Evolutionary conservation across 768 basidiomycete genomes (phyloP).

Genomic region (Boletellus ananas): DNA sequence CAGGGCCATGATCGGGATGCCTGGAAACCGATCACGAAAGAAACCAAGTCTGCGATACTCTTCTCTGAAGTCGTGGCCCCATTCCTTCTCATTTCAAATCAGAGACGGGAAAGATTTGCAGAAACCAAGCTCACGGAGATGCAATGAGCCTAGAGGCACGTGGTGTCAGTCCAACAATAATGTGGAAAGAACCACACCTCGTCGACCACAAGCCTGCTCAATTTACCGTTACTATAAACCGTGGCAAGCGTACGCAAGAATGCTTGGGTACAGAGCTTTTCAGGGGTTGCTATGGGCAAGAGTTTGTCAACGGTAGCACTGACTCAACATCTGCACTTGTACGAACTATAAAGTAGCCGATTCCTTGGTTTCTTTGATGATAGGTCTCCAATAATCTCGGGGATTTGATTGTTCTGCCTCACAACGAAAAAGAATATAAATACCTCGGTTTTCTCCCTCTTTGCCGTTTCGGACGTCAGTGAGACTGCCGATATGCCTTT

Average conservation of each 20-base stretch:
- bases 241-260: constrained; percentile 48
- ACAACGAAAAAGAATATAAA: not conserved
- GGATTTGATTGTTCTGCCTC: not conserved
- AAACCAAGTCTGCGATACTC: constrained; percentile 70
- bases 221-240: constrained; percentile 50
- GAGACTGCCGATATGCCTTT: constrained; percentile 57
- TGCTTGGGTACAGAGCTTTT: constrained; percentile 56
- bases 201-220: constrained; percentile 77
- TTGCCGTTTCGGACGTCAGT: constrained; percentile 62
- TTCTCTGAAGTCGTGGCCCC: constrained; percentile 78
- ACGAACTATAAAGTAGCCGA: constrained; percentile 70
- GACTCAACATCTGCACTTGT: not conserved
- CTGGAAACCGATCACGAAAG: constrained; percentile 62
- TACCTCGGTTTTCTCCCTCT: constrained; percentile 54
- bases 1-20: constrained; percentile 82
- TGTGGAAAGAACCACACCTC: constrained; percentile 46
- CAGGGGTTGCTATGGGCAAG: constrained; percentile 63
- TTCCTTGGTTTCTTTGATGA: constrained; percentile 52
- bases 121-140: constrained; percentile 55
- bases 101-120: not conserved
- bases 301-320: not conserved
- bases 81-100: constrained; percentile 50
- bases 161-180: constrained; percentile 2
- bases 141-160: constrained; percentile 63
- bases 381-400: constrained; percentile 61